A percentile compares a stretch with the other conserved stretches of the same genome.
Conservation (phyloP, 768 basidiomycete genomes). For the Phylloporus rhodoxanthus region DNA sequence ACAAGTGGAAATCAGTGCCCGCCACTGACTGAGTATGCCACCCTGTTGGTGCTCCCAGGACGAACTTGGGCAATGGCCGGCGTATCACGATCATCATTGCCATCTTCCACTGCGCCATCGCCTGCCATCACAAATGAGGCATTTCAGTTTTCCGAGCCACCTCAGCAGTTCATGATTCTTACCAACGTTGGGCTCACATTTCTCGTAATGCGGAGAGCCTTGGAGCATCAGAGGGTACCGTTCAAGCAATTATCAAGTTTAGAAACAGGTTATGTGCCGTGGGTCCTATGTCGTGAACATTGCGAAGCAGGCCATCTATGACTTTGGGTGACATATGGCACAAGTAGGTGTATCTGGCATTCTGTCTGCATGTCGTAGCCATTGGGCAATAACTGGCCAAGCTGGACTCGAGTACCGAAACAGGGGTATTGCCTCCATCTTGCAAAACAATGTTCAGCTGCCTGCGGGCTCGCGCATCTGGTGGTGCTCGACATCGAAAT, state of each 20-base stretch:
- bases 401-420: too few species aligned
- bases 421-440: too few species aligned
- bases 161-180: constrained; percentile 80
- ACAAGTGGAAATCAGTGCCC: constrained; percentile 43
- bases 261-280: too few species aligned
- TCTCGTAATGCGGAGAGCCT: constrained; percentile 71
- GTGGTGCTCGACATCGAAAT: too few species aligned
- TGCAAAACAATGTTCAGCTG: too few species aligned
- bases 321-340: too few species aligned
- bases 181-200: constrained; percentile 83
- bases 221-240: constrained; percentile 69
- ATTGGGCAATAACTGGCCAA: too few species aligned
- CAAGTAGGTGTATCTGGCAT: too few species aligned
- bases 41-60: constrained; percentile 72
- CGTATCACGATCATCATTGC: constrained; percentile 34
- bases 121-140: constrained; percentile 72
- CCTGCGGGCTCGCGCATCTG: too few species aligned
- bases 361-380: too few species aligned
- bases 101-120: constrained; percentile 37
- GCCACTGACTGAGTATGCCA: constrained; percentile 72
- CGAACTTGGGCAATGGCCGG: constrained; percentile 79
- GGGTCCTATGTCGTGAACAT: too few species aligned
- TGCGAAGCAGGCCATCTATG: too few species aligned
- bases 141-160: constrained; percentile 67
- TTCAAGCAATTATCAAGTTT: constrained; percentile 78